phyloP scores from a whole-genome alignment of 2,329 filamentous ascomycete genomes.

The Exserohilum rostratum region DNA sequence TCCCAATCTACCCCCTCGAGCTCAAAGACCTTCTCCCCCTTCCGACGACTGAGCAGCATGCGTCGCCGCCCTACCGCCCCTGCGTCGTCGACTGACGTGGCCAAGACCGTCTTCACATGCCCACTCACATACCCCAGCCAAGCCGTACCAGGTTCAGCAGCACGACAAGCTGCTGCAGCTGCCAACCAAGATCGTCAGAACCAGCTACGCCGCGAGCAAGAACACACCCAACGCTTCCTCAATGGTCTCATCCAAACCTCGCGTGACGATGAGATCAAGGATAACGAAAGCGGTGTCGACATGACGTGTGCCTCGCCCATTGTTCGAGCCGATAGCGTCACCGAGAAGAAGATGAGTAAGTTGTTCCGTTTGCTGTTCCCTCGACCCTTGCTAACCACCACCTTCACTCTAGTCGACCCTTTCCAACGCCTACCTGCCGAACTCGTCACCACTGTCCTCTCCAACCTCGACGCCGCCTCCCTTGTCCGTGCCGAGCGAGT shows the following conservation, averaged over 20 bases:
- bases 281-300: slow-evolving; percentile 47
- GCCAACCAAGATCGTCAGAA: slow-evolving; percentile 42
- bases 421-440: slow-evolving; percentile 63
- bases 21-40: slow-evolving; percentile 31
- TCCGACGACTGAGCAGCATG: slow-evolving; percentile 41
- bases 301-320: slow-evolving; percentile 46
- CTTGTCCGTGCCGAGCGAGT: slow-evolving; percentile 63
- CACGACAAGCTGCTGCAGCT: slow-evolving; percentile 44
- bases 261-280: slow-evolving; percentile 40
- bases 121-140: slow-evolving; percentile 24
- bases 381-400: slow-evolving; percentile 12
- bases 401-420: slow-evolving; percentile 58
- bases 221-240: slow-evolving; percentile 42
- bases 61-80: slow-evolving; percentile 40
- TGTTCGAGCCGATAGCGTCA: slow-evolving; percentile 38
- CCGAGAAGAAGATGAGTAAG: slow-evolving; percentile 46
- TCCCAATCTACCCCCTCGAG: slow-evolving; percentile 11
- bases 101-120: slow-evolving; percentile 22
- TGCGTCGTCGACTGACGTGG: slow-evolving; percentile 31
- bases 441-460: slow-evolving; percentile 64
- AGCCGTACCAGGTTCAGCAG: slow-evolving; percentile 35
- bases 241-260: slow-evolving; percentile 27
- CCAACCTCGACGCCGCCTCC: slow-evolving; percentile 63
- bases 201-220: slow-evolving; percentile 39
- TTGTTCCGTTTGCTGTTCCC: background rate